These are phyloP conservation scores for Ogataea polymorpha DNA, from an alignment of 805 yeast genomes.

Conservation along the genomic window DNA sequence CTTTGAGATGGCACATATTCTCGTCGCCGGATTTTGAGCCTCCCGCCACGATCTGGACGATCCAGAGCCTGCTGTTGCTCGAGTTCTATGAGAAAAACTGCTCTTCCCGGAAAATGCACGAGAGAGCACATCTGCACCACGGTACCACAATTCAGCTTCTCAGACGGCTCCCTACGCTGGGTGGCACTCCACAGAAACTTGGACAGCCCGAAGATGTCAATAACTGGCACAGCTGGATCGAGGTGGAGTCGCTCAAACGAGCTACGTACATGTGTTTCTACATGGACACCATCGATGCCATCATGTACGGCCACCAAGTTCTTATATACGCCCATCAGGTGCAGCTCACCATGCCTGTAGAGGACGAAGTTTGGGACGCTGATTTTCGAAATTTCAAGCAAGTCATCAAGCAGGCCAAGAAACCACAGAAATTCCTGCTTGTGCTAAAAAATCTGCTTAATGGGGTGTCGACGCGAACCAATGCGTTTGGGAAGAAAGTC, in stretches of 20 bases:
- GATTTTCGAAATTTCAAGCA: conserved; percentile 21
- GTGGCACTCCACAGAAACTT: conserved; percentile 56
- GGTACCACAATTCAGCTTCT: conserved; percentile 80
- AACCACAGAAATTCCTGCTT: conserved; percentile 46
- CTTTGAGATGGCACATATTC: conserved; percentile 68
- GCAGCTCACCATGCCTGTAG: conserved; percentile 60
- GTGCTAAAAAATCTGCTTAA: conserved; percentile 58
- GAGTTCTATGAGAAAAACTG: conserved; percentile 79
- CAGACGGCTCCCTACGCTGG: conserved; percentile 71
- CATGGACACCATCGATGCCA: conserved; percentile 74
- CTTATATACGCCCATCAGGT: conserved; percentile 57
- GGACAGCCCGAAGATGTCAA: conserved; percentile 23
- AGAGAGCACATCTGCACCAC: conserved; percentile 81
- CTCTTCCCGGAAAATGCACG: conserved; percentile 67
- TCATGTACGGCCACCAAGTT: conserved; percentile 71
- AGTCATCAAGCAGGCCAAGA: conserved; percentile 23
- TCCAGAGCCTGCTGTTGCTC: conserved; percentile 69
- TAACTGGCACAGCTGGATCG: conserved; percentile 67
- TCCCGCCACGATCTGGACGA: conserved; percentile 72
- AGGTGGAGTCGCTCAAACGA: conserved; percentile 73
- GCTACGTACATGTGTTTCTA: conserved; percentile 80
- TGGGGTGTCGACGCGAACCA: conserved; percentile 44
- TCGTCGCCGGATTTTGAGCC: conserved; percentile 70
- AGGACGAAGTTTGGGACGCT: conserved; percentile 55
- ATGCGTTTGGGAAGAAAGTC: conserved; percentile 64